phyloP scores from a whole-genome alignment of 345 rosid genomes.

The Aurinia saxatilis region DNA sequence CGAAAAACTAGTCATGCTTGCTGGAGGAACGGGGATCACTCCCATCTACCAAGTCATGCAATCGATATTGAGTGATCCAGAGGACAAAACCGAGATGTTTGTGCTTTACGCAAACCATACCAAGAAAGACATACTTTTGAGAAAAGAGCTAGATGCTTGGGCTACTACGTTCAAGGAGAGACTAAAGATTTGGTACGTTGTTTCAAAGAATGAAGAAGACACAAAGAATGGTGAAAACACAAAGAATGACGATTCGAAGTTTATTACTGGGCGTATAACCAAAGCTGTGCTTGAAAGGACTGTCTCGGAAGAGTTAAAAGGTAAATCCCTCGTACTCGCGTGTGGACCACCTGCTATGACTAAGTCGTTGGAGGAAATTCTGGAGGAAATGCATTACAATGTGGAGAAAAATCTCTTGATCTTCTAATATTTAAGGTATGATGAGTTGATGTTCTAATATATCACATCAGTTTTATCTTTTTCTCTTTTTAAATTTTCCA shows the following conservation, averaged over 20 bases:
- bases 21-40: slow-evolving; percentile 91
- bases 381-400: slow-evolving; percentile 85
- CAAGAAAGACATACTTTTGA: slow-evolving; percentile 68
- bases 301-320: slow-evolving; percentile 51
- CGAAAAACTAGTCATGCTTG: slow-evolving; percentile 75
- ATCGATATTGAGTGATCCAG: slow-evolving; percentile 66
- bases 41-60: slow-evolving; percentile 81
- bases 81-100: slow-evolving; percentile 70
- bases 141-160: slow-evolving; percentile 83
- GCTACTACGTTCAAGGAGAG: slow-evolving; percentile 40
- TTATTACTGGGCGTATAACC: slow-evolving; percentile 61
- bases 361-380: slow-evolving; percentile 80
- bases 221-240: too few relatives aligned
- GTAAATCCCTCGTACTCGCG: slow-evolving; percentile 56
- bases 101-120: slow-evolving; percentile 85
- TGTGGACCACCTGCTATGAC: slow-evolving; percentile 99
- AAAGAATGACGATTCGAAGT: slow-evolving; percentile 72
- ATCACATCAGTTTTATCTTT: too few relatives aligned
- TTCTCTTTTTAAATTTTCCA: too few relatives aligned
- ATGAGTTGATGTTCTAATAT: too few relatives aligned
- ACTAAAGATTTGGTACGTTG: slow-evolving; percentile 84
- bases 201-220: too few relatives aligned
- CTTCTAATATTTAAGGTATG: slow-evolving; percentile 39
- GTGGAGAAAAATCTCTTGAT: slow-evolving; percentile 55
- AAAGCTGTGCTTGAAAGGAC: slow-evolving; percentile 59